These are phyloP conservation scores for Lentinula lateritia DNA, from an alignment of 768 basidiomycete species.

Conservation along the genomic window DNA sequence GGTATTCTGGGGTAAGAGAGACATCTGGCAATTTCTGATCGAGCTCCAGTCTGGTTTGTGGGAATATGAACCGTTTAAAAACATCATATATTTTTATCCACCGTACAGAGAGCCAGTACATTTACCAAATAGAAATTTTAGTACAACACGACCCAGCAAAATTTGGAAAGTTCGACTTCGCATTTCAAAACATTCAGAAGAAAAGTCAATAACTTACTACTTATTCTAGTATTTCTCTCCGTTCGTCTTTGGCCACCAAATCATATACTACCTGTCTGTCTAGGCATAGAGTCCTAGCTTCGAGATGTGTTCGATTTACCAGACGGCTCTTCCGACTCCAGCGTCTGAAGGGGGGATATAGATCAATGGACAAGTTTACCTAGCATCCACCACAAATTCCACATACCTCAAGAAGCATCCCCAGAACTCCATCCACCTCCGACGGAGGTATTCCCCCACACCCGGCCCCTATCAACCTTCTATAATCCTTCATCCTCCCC, in stretches of 20 bases:
- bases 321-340: constrained; percentile 72
- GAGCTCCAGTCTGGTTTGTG: no score
- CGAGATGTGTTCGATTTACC: neutral
- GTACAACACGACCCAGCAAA: no score
- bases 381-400: neutral
- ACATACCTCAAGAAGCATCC: constrained; percentile 78
- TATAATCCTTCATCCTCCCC: constrained; percentile 84
- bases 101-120: no score
- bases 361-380: neutral
- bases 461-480: constrained; percentile 82
- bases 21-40: no score
- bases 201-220: neutral
- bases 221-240: neutral
- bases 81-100: no score
- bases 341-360: constrained; percentile 44
- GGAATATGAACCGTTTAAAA: no score
- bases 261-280: neutral
- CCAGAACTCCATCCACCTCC: constrained; percentile 86
- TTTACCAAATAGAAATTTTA: no score
- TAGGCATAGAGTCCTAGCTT: neutral
- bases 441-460: constrained; percentile 80
- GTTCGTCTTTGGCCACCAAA: neutral
- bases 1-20: no score
- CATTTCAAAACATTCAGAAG: neutral
- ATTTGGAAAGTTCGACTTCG: no score